Base-by-base conservation (phyloP, 441 rosid genomes). In the Sinapis alba region DNA sequence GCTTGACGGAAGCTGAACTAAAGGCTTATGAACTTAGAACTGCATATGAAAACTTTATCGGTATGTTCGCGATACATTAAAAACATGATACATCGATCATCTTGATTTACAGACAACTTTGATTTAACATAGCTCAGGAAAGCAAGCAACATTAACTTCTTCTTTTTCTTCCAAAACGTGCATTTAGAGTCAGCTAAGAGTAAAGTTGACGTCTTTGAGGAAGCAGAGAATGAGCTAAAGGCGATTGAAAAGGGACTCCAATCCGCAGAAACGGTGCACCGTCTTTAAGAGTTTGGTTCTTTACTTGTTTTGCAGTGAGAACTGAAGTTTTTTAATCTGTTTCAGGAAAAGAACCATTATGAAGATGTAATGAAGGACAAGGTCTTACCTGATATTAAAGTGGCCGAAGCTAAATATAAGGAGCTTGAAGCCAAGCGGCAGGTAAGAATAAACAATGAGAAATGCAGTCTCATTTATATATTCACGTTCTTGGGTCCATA, bases 141-240 rank as follows among this genome's bases (percentile, higher is more conserved):
- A 65, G 70, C 59, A 41, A 57, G 27, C 43, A 18, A 2, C 3
- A 43, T 58, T 59, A 9, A 43, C 54, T 23, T n/a, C n/a, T n/a
- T n/a, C 3, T 30, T 47, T 66, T 67, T 0, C 27, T 21, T 11
- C 13, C 34, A 30, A 28, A 51, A 67, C 61, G 27, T 67, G 32
- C 21, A 12, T 73, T 62, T 72, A 91, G 97, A 89, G 62, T 87
- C 95, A 6, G 89, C 94, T 28, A 85, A 84, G 73, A 86, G 77
- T 70, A 91, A 91, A 61, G 72, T 91, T 19, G 79, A 80, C 57
- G 92, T 90, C 78, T 86, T 86, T 70, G 89, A 86, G 77, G 80
- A 84, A 76, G 90, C 97, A 65, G 96, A 94, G 83, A 68, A 72
- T 62, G 89, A 89, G 78, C 87, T 90, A 74, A 86, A 83, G 85